Conservation (phyloP, 768 basidiomycete genomes). For the Phlegmacium glaucopus region DNA sequence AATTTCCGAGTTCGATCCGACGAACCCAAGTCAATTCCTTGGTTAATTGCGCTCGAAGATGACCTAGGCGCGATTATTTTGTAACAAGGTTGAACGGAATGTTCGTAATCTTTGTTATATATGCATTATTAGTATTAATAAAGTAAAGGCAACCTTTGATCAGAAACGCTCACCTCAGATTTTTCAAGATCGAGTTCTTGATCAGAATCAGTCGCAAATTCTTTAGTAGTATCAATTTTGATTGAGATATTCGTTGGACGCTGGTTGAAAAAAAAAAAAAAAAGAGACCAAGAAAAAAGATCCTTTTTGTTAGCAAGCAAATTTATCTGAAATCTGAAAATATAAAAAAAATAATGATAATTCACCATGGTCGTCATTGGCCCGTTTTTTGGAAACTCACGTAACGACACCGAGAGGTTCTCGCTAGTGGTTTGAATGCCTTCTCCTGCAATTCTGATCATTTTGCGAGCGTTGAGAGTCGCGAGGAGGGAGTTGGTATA, state of each 20-base stretch:
- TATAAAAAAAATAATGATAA: too few species aligned
- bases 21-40: too few species aligned
- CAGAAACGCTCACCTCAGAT: slow-evolving; percentile 12
- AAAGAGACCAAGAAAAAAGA: too few species aligned
- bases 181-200: slow-evolving; percentile 27
- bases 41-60: too few species aligned
- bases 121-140: too few species aligned
- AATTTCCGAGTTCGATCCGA: too few species aligned
- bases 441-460: slow-evolving; percentile 38
- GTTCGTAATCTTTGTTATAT: too few species aligned
- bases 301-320: too few species aligned
- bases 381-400: slow-evolving; percentile 33
- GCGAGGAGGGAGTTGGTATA: slow-evolving; percentile 62
- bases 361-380: slow-evolving; percentile 6
- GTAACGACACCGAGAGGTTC: slow-evolving; percentile 35
- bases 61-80: too few species aligned
- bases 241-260: slow-evolving; percentile 47
- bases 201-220: slow-evolving; percentile 41
- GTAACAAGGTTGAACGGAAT: too few species aligned
- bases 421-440: slow-evolving; percentile 39
- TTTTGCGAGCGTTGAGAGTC: slow-evolving; percentile 52
- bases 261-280: slow-evolving; percentile 14
- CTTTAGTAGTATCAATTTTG: slow-evolving; percentile 53
- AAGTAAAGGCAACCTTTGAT: too few species aligned
- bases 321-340: too few species aligned